Base-by-base conservation (phyloP, 2,329 filamentous ascomycete genomes). In the Blumeria hordei region DNA sequence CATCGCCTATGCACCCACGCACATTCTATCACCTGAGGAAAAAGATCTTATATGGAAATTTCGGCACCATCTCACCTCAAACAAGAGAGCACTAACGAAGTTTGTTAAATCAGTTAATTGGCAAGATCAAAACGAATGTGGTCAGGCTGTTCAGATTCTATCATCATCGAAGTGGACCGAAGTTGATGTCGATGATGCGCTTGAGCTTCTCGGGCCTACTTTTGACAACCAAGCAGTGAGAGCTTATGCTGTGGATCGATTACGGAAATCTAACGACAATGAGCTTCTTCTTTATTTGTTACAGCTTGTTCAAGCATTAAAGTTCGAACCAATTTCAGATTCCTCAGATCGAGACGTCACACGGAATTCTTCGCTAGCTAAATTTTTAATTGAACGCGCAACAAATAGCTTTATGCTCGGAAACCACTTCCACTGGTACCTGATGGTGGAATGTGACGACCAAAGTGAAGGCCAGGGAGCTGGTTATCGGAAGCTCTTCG, bases 41-140 rank as follows among this genome's bases (percentile, higher is more conserved):
- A 93, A 94, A 64, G 92, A 98, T 67, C 74, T 95, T 54, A 80
- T 98, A 18, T 98, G 93, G 93, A 92, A 93, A 63, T 98, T 96
- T 70, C 77, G 92, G 57, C 94, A 96, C 67, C 90, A 95, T 66
- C 69, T 98, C 21, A 92, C 88, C 0, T 77, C 88, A 56, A 88
- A 98, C 66, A 98, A 98, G 68, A 74, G 83, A 62, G 85, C 90
- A 2, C 72, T 96, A 56, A 98, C 90, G 36, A 98, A 98, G 63
- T 94, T 98, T 62, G 87, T 96, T 66, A 98, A 96, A 67, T 95
- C 90, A 0, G 90, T 95, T 41, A 88, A 93, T 60, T 98, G 92
- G 90, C 79, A 78, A 53, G 90, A 94, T 66, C 76, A 78, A 50
- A 79, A 80, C 58, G 90, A 98, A 71, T 81, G 85, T 3, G 82